A percentile compares a stretch with the other conserved stretches of the same genome.
Evolutionary conservation across 2,329 filamentous ascomycete genomes (phyloP).

Genomic region (Xylaria sp.): DNA sequence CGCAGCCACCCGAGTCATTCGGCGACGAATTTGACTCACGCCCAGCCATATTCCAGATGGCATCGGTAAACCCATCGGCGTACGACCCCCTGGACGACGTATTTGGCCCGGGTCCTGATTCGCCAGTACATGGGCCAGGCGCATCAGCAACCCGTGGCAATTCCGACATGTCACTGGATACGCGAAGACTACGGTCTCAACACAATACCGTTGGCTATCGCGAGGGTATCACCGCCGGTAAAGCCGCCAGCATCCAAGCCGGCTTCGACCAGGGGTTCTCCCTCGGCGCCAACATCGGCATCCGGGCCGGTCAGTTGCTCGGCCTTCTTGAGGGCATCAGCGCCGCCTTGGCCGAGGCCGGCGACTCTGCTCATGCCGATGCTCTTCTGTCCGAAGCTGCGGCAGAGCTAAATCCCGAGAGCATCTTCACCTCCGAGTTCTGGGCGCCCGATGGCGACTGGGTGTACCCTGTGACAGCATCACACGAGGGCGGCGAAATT

Average conservation of each 20-base stretch:
- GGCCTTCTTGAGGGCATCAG: constrained; percentile 80
- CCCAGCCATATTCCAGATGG: constrained; percentile 10
- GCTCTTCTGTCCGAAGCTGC: constrained; percentile 61
- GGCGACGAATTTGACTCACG: constrained; percentile 26
- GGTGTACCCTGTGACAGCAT: constrained; percentile 66
- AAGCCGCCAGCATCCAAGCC: constrained; percentile 78
- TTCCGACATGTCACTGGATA: constrained; percentile 65
- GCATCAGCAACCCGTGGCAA: background rate
- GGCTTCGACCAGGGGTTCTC: constrained; percentile 94
- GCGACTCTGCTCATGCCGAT: constrained; percentile 42
- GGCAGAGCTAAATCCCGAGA: constrained; percentile 68
- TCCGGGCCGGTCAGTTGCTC: constrained; percentile 77
- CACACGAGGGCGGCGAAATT: constrained; percentile 46
- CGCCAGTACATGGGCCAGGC: background rate
- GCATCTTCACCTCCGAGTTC: constrained; percentile 72
- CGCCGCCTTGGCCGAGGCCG: constrained; percentile 55
- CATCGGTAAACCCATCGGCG: constrained; percentile 7
- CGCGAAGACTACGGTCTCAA: constrained; percentile 76
- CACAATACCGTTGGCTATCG: constrained; percentile 90
- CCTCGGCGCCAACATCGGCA: constrained; percentile 82
- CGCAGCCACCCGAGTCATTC: constrained; percentile 28
- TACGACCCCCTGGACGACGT: constrained; percentile 29
- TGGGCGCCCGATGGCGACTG: constrained; percentile 77
- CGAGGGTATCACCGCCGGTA: constrained; percentile 82
- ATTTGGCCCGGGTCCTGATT: constrained; percentile 24